phyloP scores from a whole-genome alignment of 345 rosid species.

The Acer yangbiense region DNA sequence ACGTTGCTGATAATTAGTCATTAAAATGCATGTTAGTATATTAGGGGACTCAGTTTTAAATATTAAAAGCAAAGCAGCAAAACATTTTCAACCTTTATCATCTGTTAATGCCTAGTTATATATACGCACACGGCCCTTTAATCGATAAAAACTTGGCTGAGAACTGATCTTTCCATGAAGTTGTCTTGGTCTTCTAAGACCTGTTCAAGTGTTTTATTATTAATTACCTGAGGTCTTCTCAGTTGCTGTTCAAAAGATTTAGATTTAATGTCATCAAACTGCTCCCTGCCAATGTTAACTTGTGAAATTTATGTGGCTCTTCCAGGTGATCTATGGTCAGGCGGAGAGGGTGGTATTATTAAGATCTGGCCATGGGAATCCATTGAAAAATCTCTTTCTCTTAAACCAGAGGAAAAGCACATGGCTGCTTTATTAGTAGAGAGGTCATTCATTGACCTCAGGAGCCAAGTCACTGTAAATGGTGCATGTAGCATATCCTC shows the following conservation, averaged over 20 bases:
- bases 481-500: constrained; percentile 84
- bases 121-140: neutral
- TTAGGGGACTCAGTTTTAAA: neutral
- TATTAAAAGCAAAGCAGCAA: neutral
- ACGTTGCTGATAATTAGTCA: neutral
- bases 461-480: constrained; percentile 90
- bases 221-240: neutral
- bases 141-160: neutral
- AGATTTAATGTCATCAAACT: neutral
- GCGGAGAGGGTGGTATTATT: constrained; percentile 78
- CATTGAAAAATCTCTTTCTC: constrained; percentile 89
- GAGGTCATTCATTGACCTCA: constrained; percentile 92
- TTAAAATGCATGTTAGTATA: neutral
- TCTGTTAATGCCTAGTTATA: neutral
- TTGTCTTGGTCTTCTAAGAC: neutral
- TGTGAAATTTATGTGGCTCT: neutral
- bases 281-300: neutral
- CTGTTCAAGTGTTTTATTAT: neutral
- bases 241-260: neutral
- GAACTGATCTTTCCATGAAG: neutral
- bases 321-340: constrained; percentile 96
- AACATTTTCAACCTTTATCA: neutral
- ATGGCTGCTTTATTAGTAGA: constrained; percentile 97
- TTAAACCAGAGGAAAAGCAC: constrained; percentile 81
- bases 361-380: constrained; percentile 97